Evolutionary conservation across 2,329 filamentous ascomycete genomes (phyloP).

Genomic region (Mycocentrospora acerina): DNA sequence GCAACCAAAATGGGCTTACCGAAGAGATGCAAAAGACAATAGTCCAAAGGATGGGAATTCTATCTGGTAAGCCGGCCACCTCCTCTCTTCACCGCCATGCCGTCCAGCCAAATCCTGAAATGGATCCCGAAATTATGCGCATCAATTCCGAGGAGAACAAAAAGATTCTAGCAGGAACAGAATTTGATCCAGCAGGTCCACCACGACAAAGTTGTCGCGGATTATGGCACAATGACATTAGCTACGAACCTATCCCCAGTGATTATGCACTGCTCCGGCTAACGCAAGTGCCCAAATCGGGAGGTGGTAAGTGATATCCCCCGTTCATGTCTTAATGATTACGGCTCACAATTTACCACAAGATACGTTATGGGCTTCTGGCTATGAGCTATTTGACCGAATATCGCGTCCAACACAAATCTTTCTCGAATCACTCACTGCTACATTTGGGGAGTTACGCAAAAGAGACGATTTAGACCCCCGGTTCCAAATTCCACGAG

Average conservation of each 20-base stretch:
- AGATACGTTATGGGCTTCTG: constrained; percentile 68
- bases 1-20: constrained; percentile 61
- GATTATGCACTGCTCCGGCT: constrained; percentile 61
- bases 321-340: constrained; percentile 21
- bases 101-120: no score
- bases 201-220: no score
- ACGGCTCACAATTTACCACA: not conserved
- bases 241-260: constrained; percentile 63
- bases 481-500: no score
- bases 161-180: no score
- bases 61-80: constrained; percentile 59
- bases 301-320: constrained; percentile 42
- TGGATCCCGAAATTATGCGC: no score
- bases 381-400: constrained; percentile 67
- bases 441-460: no score
- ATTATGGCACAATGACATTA: constrained; percentile 59
- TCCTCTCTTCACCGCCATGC: constrained; percentile 65
- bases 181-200: no score
- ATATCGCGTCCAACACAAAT: constrained; percentile 54
- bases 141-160: no score
- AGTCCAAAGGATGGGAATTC: constrained; percentile 59
- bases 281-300: constrained; percentile 42
- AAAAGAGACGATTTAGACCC: no score
- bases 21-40: constrained; percentile 67
- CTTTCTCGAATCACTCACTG: constrained; percentile 48